Evolutionary conservation across 2,329 filamentous ascomycete species (phyloP), one percentile per base, ranked within the genome.

Genomic region (Diaporthe humulicola): DNA sequence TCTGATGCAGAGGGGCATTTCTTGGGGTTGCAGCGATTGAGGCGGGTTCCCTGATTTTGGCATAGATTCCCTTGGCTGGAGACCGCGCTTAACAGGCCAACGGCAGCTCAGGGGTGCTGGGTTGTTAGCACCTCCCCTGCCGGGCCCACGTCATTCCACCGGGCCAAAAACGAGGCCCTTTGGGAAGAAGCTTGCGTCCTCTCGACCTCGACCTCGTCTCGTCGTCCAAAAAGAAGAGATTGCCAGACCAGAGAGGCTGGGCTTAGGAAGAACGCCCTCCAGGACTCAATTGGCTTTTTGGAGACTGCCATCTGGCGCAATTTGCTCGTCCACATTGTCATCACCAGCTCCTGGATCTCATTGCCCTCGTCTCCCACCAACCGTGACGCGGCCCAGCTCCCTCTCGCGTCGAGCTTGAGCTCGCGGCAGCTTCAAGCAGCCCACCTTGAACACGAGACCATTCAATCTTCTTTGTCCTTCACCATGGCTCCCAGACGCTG

Each of bases 401-500:
- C 30, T 42, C 38, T n/a, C 25, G 14, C n/a, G 8, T 64, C n/a
- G 25, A 64, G 58, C 64, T 69, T 33, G 33, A 30, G 40, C 28
- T 22, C 25, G 60, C 5, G 64, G 64, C 64, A 54, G 48, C 30
- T 67, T 67, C 64, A 52, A n/a, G 45, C 19, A 22, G 19, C 8
- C 45, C 9, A 22, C 45, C 45, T n/a, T 36, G 33, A 48, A 22
- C 45, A 48, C 9, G 38, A 45, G 22, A 28, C 61, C 22, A 48
- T 48, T 15, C 30, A 2, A 10, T 38, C 12, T 50, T n/a, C 14
- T 17, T 3, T 14, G 8, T n/a, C 45, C 25, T 15, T 19, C 58
- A 73, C 42, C n/a, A 76, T 76, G 75, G 73, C 75, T 22, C 73
- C 73, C 12, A 67, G 75, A 71, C 45, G 74, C 48, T 76, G 73